Conservation (phyloP, 1,284 basidiomycete genomes). For the Irpex lacteus region DNA sequence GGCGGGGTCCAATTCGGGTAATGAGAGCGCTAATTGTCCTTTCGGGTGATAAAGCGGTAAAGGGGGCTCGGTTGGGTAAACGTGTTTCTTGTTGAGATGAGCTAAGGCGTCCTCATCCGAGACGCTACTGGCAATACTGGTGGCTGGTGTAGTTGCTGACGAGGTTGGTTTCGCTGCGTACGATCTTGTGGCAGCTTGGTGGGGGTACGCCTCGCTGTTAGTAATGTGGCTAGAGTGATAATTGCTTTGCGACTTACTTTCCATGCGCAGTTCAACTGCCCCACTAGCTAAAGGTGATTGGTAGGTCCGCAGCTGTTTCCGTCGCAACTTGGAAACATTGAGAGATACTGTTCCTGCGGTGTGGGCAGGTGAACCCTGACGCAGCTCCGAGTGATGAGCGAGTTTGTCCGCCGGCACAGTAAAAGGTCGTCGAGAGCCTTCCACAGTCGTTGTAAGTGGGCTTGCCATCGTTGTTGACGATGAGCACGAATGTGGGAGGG, state of each 20-base stretch:
- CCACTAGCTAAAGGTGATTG: conserved; percentile 27
- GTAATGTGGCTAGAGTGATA: not conserved
- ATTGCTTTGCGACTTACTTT: conserved; percentile 10
- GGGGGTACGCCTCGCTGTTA: not conserved
- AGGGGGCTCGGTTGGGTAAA: conserved; percentile 34
- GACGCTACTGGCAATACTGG: not conserved
- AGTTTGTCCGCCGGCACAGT: conserved; percentile 10
- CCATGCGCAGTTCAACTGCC: conserved; percentile 18
- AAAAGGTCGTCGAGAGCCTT: conserved; percentile 30
- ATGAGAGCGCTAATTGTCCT: conserved; percentile 60
- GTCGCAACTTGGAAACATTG: conserved; percentile 22
- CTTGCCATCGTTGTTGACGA: conserved; percentile 11
- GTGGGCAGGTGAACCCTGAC: not conserved
- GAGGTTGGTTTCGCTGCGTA: not conserved
- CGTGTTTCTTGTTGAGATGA: not conserved
- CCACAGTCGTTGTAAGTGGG: conserved; percentile 19
- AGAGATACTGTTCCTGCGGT: not conserved
- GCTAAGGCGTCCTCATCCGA: not conserved
- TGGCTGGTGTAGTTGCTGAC: not conserved
- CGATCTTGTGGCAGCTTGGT: not conserved
- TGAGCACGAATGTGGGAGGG: not conserved
- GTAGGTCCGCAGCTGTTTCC: conserved; percentile 32
- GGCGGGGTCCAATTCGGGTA: conserved; percentile 61
- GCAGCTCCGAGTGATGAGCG: not conserved
- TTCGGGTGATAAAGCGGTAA: conserved; percentile 70